A percentile compares a stretch with the other conserved stretches of the same genome.
Evolutionary conservation across 176 grass and related monocot species (phyloP).

Genomic region (Puccinellia tenuiflora): DNA sequence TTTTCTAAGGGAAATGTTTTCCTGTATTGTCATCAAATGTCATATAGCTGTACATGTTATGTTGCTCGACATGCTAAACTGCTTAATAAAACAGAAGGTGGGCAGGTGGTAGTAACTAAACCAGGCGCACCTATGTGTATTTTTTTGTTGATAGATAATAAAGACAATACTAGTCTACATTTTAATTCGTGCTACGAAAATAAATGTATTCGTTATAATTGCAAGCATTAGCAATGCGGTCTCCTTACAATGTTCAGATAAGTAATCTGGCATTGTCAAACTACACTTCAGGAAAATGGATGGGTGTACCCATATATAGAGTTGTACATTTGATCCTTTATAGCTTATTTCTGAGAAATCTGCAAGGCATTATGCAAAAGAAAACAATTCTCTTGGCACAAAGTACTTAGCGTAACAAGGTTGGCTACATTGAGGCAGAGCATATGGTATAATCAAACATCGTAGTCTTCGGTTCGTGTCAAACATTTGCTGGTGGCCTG

Average conservation of each 20-base stretch:
- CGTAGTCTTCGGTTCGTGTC: neutral
- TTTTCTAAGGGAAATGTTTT: neutral
- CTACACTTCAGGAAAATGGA: neutral
- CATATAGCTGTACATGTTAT: neutral
- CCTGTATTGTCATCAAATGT: neutral
- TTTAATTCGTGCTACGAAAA: too few species aligned
- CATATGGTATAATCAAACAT: neutral
- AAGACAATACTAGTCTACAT: too few species aligned
- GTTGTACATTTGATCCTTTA: neutral
- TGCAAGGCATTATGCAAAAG: neutral
- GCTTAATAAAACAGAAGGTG: too few species aligned
- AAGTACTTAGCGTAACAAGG: neutral
- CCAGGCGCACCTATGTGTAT: too few species aligned
- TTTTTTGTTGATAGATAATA: too few species aligned
- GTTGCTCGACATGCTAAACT: too few species aligned
- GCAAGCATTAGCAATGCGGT: neutral
- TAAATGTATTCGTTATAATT: too few species aligned
- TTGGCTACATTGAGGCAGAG: neutral
- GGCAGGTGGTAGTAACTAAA: too few species aligned
- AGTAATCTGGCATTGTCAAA: neutral
- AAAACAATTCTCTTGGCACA: neutral
- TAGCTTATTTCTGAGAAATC: neutral
- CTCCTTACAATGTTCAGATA: neutral
- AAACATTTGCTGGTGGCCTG: conserved; percentile 30
- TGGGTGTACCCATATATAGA: neutral